Evolutionary conservation across 805 yeast genomes (phyloP).

Genomic region (Hanseniaspora thailandica): DNA sequence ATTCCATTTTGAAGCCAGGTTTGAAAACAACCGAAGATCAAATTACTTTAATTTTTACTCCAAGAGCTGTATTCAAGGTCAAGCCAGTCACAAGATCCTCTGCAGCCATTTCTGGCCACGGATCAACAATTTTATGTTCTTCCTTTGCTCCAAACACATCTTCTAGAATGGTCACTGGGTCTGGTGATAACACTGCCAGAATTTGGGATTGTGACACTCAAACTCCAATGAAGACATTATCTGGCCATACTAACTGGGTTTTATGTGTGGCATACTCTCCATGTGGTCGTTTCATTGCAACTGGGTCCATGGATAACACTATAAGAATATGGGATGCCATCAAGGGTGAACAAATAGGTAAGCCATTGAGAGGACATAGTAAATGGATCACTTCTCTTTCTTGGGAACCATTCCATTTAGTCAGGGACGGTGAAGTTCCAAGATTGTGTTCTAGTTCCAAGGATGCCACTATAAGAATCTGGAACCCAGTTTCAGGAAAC

Average conservation of each 20-base stretch:
- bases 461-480: constrained; percentile 76
- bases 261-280: constrained; percentile 86
- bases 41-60: constrained; percentile 80
- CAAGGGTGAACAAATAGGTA: constrained; percentile 63
- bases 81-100: constrained; percentile 81
- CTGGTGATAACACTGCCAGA: constrained; percentile 92
- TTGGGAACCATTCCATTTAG: constrained; percentile 91
- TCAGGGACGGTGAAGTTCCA: constrained; percentile 51
- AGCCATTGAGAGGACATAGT: constrained; percentile 64
- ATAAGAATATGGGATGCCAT: constrained; percentile 76
- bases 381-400: constrained; percentile 82
- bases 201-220: constrained; percentile 95
- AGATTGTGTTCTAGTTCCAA: constrained; percentile 79
- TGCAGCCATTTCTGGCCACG: constrained; percentile 91
- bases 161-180: constrained; percentile 80
- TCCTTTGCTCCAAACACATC: constrained; percentile 88
- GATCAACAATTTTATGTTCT: constrained; percentile 81
- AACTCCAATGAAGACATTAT: constrained; percentile 69
- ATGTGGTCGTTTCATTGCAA: constrained; percentile 79
- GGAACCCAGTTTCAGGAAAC: constrained; percentile 70
- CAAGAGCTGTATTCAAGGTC: constrained; percentile 89
- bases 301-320: constrained; percentile 91
- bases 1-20: constrained; percentile 76
- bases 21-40: constrained; percentile 85
- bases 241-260: constrained; percentile 90